Conservation (phyloP, 2,329 filamentous ascomycete genomes). For the Calcarisporium arbuscula region DNA sequence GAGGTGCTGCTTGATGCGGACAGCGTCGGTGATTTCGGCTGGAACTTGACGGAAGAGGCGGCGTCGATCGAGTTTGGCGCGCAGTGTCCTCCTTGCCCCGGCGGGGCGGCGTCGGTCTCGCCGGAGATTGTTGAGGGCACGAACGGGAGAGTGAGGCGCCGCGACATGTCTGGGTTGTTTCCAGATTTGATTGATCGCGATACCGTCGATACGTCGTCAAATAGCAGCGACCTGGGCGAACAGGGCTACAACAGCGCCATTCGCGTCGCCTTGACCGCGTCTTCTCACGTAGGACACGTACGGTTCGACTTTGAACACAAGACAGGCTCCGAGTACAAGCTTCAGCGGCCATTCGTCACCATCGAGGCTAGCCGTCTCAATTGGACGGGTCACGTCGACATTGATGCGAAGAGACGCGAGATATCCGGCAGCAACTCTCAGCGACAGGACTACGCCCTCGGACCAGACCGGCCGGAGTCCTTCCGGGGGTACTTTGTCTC, state of each 20-base stretch:
- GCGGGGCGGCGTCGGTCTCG: slow-evolving; percentile 11
- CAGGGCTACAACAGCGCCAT: slow-evolving; percentile 14
- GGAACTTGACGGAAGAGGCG: slow-evolving; percentile 27
- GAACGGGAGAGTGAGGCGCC: slow-evolving; percentile 27
- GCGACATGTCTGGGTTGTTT: neutral
- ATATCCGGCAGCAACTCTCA: slow-evolving; percentile 38
- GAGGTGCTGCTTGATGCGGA: slow-evolving; percentile 35
- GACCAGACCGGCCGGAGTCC: slow-evolving; percentile 31
- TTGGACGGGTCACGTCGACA: slow-evolving; percentile 36
- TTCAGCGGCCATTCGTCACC: slow-evolving; percentile 28
- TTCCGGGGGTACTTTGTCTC: slow-evolving; percentile 42
- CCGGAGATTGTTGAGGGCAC: slow-evolving; percentile 26
- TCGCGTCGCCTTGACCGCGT: slow-evolving; percentile 31
- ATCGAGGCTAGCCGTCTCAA: slow-evolving; percentile 38
- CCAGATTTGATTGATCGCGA: slow-evolving; percentile 11
- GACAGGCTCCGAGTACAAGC: neutral
- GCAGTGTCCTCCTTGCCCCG: slow-evolving; percentile 31
- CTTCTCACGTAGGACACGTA: slow-evolving; percentile 34
- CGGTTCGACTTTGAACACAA: slow-evolving; percentile 29
- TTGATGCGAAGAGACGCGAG: slow-evolving; percentile 29
- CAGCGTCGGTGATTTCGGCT: slow-evolving; percentile 21
- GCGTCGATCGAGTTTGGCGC: slow-evolving; percentile 27
- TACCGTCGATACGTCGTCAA: too few relatives aligned
- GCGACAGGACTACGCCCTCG: slow-evolving; percentile 38
- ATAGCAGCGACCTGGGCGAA: neutral